Evolutionary conservation across 75 land plant genomes (phyloP).

Genomic region (Cryptomeria japonica): DNA sequence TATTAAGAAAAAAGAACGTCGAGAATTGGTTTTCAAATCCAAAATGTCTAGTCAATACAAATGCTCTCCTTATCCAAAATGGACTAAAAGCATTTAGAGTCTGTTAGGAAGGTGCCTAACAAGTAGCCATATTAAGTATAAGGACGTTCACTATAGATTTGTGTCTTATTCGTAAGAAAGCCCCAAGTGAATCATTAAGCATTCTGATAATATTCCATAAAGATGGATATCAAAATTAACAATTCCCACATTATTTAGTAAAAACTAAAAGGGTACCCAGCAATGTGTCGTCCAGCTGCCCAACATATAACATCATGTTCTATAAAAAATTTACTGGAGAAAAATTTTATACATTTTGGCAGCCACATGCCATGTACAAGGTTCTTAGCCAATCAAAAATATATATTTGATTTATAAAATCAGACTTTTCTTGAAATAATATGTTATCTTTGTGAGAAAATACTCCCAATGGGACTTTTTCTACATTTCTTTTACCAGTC

Average conservation of each 20-base stretch:
- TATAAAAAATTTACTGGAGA: background rate
- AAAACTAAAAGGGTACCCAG: background rate
- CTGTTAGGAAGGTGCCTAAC: background rate
- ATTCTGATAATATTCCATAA: too few relatives aligned
- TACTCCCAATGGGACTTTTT: too few relatives aligned
- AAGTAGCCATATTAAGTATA: background rate
- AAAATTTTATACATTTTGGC: background rate
- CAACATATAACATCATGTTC: background rate
- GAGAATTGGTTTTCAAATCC: background rate
- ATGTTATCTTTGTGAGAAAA: too few relatives aligned
- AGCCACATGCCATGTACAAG: background rate
- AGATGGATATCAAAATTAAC: background rate
- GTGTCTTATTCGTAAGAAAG: background rate
- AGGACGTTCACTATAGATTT: background rate
- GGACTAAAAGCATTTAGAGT: background rate
- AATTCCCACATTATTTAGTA: background rate
- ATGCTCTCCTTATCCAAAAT: background rate
- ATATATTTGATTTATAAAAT: background rate
- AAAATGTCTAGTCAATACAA: background rate
- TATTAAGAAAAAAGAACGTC: background rate
- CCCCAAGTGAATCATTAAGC: background rate
- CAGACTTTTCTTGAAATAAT: background rate
- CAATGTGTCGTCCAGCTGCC: background rate
- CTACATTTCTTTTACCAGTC: too few relatives aligned
- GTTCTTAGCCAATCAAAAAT: background rate